Base-by-base conservation (phyloP, 306 rosid genomes). In the Fragaria ananassa region DNA sequence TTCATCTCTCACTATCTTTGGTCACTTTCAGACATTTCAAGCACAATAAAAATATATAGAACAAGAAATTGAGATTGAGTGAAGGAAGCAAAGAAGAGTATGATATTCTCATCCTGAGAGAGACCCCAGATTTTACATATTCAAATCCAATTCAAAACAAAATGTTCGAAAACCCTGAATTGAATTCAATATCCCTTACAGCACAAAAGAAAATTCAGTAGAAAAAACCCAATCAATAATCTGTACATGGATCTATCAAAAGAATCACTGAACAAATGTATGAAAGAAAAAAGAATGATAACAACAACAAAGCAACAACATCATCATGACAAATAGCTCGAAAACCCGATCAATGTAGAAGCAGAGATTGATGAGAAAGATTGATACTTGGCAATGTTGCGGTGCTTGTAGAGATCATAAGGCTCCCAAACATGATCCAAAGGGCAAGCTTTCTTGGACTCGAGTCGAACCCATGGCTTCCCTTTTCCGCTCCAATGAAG, bases 401-500 rank as follows among this genome's bases (percentile, higher is more conserved):
- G 65, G 15, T 19, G 83, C 80, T 76, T 89, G 71, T 72, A 89
- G 0, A 95, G 89, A 88, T 95, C 98, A 76, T 95, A 95, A 17
- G 98, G 98, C 84, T 89, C 89, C 98, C 98, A 95, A 2, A 95
- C 88, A 4, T 81, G 72, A 73, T 95, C 99, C 37, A 95, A 71
- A 0, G 93, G 91, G 70, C 99, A 95, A 11, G 99, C 88, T 9
- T 87, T 82, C 35, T 84, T 82, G 9, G 76, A 83, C 9, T 95
- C 99, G 4, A 95, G 87, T 75, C 99, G 86, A 3, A 87, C 99
- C 99, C 99, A 95, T 0, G 99, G 99, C 78, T 95, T 95, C 50
- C 99, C 99, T 41, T 95, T 95, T 2, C 99, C 99, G 37, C 97
- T 92, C 99, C 99, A 95, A 80, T 95, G 99, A 6, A 95, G 83